Conservation (phyloP, 2,329 filamentous ascomycete species). For the Phoma sp. region DNA sequence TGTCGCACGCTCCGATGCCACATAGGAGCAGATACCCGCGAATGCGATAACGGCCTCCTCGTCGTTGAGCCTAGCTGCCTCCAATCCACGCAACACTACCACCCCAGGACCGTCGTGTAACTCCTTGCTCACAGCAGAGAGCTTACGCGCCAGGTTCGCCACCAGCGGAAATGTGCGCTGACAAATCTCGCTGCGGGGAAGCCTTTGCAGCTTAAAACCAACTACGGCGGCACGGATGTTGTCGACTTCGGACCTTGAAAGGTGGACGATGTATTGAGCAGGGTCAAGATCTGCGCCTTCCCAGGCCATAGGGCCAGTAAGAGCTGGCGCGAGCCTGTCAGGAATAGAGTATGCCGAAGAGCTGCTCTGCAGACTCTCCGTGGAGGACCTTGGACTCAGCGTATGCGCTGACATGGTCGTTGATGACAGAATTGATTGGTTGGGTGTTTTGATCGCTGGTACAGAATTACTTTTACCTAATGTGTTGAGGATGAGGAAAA, state of each 20-base stretch:
- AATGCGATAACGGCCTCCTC: constrained; percentile 49
- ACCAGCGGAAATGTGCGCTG: constrained; percentile 32
- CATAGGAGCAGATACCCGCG: constrained; percentile 42
- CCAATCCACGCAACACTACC: constrained; percentile 43
- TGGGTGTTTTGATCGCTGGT: neutral
- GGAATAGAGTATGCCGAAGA: constrained; percentile 34
- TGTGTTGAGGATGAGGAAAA: neutral
- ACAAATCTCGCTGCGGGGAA: constrained; percentile 11
- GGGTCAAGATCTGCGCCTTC: constrained; percentile 36
- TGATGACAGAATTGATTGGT: neutral
- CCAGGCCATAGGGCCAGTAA: constrained; percentile 47
- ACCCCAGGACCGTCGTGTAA: constrained; percentile 42
- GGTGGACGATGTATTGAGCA: constrained; percentile 36
- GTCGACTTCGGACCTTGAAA: constrained; percentile 35
- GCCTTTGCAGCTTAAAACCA: constrained; percentile 33
- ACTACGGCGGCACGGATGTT: constrained; percentile 44
- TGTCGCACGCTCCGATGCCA: constrained; percentile 42
- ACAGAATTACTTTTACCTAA: neutral
- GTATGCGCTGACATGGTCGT: constrained; percentile 34
- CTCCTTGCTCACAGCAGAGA: constrained; percentile 36
- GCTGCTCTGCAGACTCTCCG: constrained; percentile 41
- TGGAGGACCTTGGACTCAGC: constrained; percentile 40
- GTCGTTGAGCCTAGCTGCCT: constrained; percentile 44
- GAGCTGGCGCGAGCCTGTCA: constrained; percentile 38
- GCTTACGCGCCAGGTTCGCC: constrained; percentile 30